Base-by-base conservation (phyloP, 352 stramenopile genomes). In the Globisporangium parvum region DNA sequence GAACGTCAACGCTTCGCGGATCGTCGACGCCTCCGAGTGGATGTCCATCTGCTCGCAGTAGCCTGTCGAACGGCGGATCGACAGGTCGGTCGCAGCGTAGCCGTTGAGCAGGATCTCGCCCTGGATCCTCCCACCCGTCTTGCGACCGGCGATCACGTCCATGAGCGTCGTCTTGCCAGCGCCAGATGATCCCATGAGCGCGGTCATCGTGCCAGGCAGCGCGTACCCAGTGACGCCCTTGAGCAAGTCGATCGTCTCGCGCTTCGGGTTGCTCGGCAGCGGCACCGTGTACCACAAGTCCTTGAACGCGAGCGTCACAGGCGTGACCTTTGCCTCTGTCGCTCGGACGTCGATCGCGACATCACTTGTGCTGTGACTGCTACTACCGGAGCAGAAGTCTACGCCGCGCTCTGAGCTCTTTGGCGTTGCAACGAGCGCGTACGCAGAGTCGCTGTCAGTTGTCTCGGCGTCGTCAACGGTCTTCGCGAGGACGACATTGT, bases 141-240 rank as follows among this genome's bases (percentile, higher is more conserved):
- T 97, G 47, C 90, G 69, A 23, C 91, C 65, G 0, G 89, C 83
- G 44, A 98, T 85, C 3, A 97, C 88, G 72, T 98, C 87, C 57
- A 96, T 81, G 10, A 97, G 65, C 5, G 88, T 97, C 10, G 88
- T 95, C 61, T 97, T 96, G 2, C 87, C 85, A 17, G 76, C 73
- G 35, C 77, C 75, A 0, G 60, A 66, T 5, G 63, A 60, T 12
- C 73, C 72, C 60, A 79, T 79, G n/a, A 84, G 51, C n/a, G 70
- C 73, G 0, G 63, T 71, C 28, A 85, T 65, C 21, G 44, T 58
- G 9, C 73, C 73, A 0, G 75, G 72, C 5, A 46, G 18, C 6
- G 67, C 65, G 44, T 68, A 64, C 1, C 70, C 75, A 1, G 46
- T 59, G 45, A 85, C 62, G 5, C 63, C 50, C 14, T 58, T 53